Conservation (phyloP, 2,329 filamentous ascomycete genomes). For the Ceratocystis variospora region DNA sequence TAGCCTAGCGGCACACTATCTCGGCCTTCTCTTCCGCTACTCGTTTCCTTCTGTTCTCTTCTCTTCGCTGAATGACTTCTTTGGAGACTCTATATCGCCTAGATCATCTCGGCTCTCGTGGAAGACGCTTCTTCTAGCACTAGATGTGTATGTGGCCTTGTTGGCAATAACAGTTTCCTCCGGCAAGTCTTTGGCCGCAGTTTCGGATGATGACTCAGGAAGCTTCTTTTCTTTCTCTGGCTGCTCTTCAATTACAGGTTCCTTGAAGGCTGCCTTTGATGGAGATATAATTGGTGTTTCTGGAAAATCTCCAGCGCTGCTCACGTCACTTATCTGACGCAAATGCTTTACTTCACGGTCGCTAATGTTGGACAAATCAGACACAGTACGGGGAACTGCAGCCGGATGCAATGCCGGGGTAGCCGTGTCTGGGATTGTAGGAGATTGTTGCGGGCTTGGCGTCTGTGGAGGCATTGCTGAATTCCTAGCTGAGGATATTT, state of each 20-base stretch:
- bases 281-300: not conserved
- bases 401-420: not conserved
- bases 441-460: constrained; percentile 5
- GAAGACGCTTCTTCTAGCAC: constrained; percentile 26
- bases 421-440: not conserved
- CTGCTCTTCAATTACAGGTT: constrained; percentile 3
- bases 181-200: not conserved
- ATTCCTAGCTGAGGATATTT: not conserved
- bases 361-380: constrained; percentile 31
- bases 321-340: constrained; percentile 31
- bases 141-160: constrained; percentile 15
- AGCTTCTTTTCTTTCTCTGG: not conserved
- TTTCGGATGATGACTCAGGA: not conserved
- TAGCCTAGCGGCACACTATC: not conserved
- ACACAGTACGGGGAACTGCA: constrained; percentile 23
- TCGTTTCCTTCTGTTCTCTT: not conserved
- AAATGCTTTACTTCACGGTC: constrained; percentile 30
- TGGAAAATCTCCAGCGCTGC: constrained; percentile 21
- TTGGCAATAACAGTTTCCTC: not conserved
- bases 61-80: not conserved
- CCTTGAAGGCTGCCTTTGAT: not conserved
- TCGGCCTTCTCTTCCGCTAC: not conserved
- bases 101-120: constrained; percentile 27
- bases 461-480: constrained; percentile 5
- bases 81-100: constrained; percentile 16